These are phyloP conservation scores for Macrolepiota albuminosa DNA, from an alignment of 768 basidiomycete genomes.

Conservation along the genomic window DNA sequence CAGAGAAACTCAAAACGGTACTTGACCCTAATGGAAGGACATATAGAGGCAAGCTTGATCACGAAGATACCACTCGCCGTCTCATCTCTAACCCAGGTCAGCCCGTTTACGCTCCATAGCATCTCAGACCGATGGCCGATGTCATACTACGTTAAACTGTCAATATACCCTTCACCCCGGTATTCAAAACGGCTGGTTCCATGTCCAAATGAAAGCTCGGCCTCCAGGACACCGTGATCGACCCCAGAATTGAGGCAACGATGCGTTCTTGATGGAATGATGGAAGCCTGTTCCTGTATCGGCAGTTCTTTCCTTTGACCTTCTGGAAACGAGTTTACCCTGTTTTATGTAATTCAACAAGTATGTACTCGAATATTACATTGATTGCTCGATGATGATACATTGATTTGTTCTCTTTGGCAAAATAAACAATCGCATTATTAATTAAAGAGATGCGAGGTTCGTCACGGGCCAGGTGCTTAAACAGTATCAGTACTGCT, in stretches of 20 bases:
- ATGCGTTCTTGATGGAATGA: not conserved
- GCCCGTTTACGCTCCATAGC: constrained; percentile 34
- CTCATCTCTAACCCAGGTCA: constrained; percentile 23
- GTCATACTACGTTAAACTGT: not conserved
- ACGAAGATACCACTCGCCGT: not conserved
- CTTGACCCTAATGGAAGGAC: constrained; percentile 54
- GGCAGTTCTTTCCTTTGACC: not conserved
- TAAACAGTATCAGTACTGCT: constrained; percentile 7
- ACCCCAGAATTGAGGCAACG: not conserved
- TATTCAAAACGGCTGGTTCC: not conserved
- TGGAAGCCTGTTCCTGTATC: not conserved
- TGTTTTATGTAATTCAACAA: not conserved
- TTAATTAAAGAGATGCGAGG: constrained; percentile 55
- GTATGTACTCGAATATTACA: not conserved
- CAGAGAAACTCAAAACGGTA: constrained; percentile 52
- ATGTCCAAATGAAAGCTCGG: not conserved
- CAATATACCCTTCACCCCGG: not conserved
- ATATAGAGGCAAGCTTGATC: constrained; percentile 31
- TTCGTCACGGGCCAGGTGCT: constrained; percentile 77
- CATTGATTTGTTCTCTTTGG: constrained; percentile 11
- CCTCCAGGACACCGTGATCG: not conserved
- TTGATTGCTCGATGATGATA: constrained; percentile 8
- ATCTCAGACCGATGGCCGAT: not conserved
- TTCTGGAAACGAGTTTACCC: not conserved
- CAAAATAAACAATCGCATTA: constrained; percentile 1